A percentile compares a stretch with the other conserved stretches of the same genome.
Conservation (phyloP, 2,329 filamentous ascomycete genomes). For the Fusarium multiceps region DNA sequence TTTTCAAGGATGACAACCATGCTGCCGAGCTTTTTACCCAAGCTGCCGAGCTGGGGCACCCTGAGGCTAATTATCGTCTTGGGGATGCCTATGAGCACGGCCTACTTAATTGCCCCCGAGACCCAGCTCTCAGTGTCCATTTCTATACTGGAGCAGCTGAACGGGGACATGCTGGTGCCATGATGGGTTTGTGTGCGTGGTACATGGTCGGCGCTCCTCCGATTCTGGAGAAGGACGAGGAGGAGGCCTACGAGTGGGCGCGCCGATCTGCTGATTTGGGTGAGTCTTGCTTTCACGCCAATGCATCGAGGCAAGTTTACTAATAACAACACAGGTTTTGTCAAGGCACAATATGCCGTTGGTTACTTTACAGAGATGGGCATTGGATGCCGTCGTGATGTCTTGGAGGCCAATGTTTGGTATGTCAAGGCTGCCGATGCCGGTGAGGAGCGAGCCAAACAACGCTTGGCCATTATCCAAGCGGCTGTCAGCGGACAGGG, state of each 20-base stretch:
- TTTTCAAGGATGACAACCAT: conserved; percentile 91
- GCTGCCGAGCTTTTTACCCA: conserved; percentile 95
- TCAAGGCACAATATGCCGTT: conserved; percentile 89
- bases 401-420: conserved; percentile 98
- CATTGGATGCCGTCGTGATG: conserved; percentile 92
- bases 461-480: conserved; percentile 86
- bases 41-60: conserved; percentile 89
- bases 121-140: conserved; percentile 93
- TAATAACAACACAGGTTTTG: conserved; percentile 61
- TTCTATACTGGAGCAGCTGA: conserved; percentile 96
- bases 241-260: conserved; percentile 97
- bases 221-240: conserved; percentile 92
- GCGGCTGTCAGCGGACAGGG: conserved; percentile 75
- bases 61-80: conserved; percentile 86
- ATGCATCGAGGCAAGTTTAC: conserved; percentile 7
- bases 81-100: conserved; percentile 99
- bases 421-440: conserved; percentile 95
- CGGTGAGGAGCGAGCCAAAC: conserved; percentile 89
- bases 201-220: conserved; percentile 96
- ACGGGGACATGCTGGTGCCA: conserved; percentile 82
- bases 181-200: conserved; percentile 99
- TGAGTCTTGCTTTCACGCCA: conserved; percentile 59
- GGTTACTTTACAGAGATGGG: conserved; percentile 99
- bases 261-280: conserved; percentile 85
- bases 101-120: conserved; percentile 84